Percentiles rank a stretch among this genome's conserved stretches.
Conservation (phyloP, 2,329 filamentous ascomycete species). For the Camillea tinctor region DNA sequence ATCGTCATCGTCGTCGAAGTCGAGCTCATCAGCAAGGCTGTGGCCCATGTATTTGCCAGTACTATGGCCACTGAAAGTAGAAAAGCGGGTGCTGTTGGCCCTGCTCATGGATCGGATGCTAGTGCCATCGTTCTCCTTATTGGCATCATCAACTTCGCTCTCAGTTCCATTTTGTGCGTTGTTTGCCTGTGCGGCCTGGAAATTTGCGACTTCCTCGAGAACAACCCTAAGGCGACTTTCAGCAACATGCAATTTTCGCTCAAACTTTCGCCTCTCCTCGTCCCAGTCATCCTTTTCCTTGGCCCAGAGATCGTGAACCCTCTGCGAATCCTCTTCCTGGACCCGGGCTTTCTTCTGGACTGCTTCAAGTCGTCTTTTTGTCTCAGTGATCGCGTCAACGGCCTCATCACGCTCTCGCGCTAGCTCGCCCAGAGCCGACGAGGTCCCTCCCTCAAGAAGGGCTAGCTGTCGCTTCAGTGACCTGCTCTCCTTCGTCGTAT, state of each 20-base stretch:
- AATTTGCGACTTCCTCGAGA: conserved; percentile 79
- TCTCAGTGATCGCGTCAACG: conserved; percentile 67
- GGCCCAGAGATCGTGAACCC: conserved; percentile 77
- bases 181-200: conserved; percentile 56
- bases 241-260: conserved; percentile 85
- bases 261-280: conserved; percentile 75
- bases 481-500: conserved; percentile 71
- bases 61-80: conserved; percentile 60
- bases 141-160: conserved; percentile 60
- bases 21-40: conserved; percentile 87
- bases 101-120: conserved; percentile 75
- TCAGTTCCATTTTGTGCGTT: conserved; percentile 41
- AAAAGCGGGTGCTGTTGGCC: conserved; percentile 71
- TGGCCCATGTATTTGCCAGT: conserved; percentile 61
- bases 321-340: conserved; percentile 80
- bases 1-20: conserved; percentile 77
- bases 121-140: conserved; percentile 66
- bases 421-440: conserved; percentile 80
- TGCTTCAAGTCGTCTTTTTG: conserved; percentile 73
- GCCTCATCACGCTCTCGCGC: conserved; percentile 84
- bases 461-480: conserved; percentile 83
- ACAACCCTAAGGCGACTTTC: conserved; percentile 82
- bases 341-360: conserved; percentile 73
- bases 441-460: conserved; percentile 82
- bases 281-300: conserved; percentile 84